Conservation (phyloP, 2,329 filamentous ascomycete species). For the Penicillium sp. region DNA sequence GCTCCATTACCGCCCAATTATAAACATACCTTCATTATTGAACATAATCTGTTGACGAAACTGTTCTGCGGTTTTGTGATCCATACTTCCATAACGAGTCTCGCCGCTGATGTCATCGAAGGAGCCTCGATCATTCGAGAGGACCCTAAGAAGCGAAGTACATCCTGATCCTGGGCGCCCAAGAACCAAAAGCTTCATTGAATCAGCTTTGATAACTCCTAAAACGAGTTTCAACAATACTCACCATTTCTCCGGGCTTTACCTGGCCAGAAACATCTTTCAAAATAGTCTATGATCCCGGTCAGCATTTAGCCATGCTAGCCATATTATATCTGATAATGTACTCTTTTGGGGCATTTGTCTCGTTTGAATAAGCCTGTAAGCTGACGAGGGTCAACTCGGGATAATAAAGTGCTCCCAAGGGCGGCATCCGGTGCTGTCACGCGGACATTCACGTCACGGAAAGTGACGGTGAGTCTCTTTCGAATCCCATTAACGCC, state of each 20-base stretch:
- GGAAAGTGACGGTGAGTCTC: slow-evolving; percentile 37
- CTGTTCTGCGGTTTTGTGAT: slow-evolving; percentile 46
- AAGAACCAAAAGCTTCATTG: slow-evolving; percentile 58
- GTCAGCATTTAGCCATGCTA: neutral
- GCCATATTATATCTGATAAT: neutral
- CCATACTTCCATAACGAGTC: slow-evolving; percentile 54
- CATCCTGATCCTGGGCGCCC: slow-evolving; percentile 69
- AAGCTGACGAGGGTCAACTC: slow-evolving; percentile 32
- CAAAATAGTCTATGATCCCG: slow-evolving; percentile 36
- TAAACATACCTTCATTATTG: slow-evolving; percentile 60
- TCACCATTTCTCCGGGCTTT: slow-evolving; percentile 47
- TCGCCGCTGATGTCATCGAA: slow-evolving; percentile 59
- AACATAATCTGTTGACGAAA: slow-evolving; percentile 58
- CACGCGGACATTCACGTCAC: slow-evolving; percentile 35
- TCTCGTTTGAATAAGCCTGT: slow-evolving; percentile 18
- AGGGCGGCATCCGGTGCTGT: slow-evolving; percentile 38
- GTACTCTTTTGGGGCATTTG: slow-evolving; percentile 30
- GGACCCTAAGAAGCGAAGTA: slow-evolving; percentile 67
- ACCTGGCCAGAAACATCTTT: slow-evolving; percentile 42
- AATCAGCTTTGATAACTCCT: neutral
- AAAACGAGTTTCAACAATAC: neutral
- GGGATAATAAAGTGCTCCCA: slow-evolving; percentile 35
- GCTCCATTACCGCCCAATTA: neutral
- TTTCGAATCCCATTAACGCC: slow-evolving; percentile 26
- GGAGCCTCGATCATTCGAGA: slow-evolving; percentile 64